phyloP scores from a whole-genome alignment of 768 basidiomycete species.

The Boletus rubroflammeus region DNA sequence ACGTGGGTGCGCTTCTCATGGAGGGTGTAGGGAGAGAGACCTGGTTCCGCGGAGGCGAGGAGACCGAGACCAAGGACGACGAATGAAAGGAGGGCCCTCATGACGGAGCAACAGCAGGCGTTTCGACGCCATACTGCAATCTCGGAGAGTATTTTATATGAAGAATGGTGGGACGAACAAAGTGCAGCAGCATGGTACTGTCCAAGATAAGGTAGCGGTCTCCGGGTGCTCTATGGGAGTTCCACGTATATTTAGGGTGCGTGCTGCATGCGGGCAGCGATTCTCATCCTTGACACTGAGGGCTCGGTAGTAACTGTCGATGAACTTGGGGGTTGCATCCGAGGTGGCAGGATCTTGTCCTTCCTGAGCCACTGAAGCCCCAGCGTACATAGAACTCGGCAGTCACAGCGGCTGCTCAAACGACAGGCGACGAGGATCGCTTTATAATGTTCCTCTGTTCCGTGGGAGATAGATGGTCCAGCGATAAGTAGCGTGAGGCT shows the following conservation, averaged over 20 bases:
- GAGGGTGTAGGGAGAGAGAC: slow-evolving; percentile 24
- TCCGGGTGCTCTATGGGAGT: not conserved
- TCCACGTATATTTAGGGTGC: not conserved
- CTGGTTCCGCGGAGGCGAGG: slow-evolving; percentile 15
- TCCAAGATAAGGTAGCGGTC: not conserved
- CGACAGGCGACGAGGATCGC: not conserved
- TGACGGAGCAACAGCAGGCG: not conserved
- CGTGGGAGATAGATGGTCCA: not conserved
- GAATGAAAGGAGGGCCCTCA: slow-evolving; percentile 14
- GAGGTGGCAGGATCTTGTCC: not conserved
- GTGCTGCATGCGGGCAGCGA: not conserved
- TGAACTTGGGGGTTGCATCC: not conserved
- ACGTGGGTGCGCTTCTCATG: slow-evolving; percentile 38
- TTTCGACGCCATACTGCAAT: not conserved
- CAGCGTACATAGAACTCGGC: not conserved
- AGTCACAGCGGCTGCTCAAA: not conserved
- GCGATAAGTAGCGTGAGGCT: not conserved
- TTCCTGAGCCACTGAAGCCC: not conserved
- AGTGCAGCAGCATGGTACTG: slow-evolving; percentile 7
- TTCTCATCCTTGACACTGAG: not conserved
- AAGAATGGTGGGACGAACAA: slow-evolving; percentile 5
- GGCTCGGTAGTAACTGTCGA: not conserved
- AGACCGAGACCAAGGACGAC: slow-evolving; percentile 19
- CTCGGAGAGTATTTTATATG: not conserved
- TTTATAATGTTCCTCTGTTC: not conserved